phyloP scores from a whole-genome alignment of 1,139 yeast genomes.

The Sugiyamaella grinbergsii region DNA sequence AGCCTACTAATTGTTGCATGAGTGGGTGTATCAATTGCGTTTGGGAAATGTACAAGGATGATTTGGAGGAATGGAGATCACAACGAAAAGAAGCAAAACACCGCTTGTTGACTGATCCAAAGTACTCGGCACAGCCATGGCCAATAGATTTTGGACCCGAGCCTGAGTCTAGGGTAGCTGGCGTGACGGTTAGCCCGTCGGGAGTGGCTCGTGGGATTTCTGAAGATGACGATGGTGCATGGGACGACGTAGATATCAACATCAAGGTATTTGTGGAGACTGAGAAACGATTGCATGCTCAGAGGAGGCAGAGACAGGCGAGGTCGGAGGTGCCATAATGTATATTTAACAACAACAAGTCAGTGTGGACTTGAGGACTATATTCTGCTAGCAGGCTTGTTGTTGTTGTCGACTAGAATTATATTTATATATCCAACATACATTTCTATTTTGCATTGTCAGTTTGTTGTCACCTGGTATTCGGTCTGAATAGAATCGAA shows the following conservation, averaged over 20 bases:
- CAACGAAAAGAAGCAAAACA: conserved; percentile 62
- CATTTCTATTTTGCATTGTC: too few species aligned
- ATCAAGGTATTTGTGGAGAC: conserved; percentile 82
- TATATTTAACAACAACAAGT: too few species aligned
- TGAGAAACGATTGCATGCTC: conserved; percentile 46
- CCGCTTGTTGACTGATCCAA: conserved; percentile 42
- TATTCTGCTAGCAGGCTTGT: too few species aligned
- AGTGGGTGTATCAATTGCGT: conserved; percentile 96
- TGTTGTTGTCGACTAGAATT: too few species aligned
- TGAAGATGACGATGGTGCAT: conserved; percentile 50
- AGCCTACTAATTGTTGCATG: conserved; percentile 97
- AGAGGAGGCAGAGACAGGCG: conserved; percentile 3
- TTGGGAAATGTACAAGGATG: conserved; percentile 91
- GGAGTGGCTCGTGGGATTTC: conserved; percentile 27
- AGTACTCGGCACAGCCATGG: conserved; percentile 55
- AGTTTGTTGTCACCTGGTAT: too few species aligned
- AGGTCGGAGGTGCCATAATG: background rate
- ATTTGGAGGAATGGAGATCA: conserved; percentile 75
- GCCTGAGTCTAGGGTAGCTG: conserved; percentile 41
- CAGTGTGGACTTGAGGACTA: too few species aligned
- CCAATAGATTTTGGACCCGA: conserved; percentile 83
- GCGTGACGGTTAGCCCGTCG: background rate
- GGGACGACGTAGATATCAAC: conserved; percentile 74
- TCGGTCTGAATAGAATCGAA: too few species aligned
- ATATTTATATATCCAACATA: too few species aligned